Percentiles rank a stretch among this genome's conserved stretches.
These are phyloP conservation scores for Globisporangium paddicum DNA, from an alignment of 352 stramenopile genomes.

Conservation along the genomic window DNA sequence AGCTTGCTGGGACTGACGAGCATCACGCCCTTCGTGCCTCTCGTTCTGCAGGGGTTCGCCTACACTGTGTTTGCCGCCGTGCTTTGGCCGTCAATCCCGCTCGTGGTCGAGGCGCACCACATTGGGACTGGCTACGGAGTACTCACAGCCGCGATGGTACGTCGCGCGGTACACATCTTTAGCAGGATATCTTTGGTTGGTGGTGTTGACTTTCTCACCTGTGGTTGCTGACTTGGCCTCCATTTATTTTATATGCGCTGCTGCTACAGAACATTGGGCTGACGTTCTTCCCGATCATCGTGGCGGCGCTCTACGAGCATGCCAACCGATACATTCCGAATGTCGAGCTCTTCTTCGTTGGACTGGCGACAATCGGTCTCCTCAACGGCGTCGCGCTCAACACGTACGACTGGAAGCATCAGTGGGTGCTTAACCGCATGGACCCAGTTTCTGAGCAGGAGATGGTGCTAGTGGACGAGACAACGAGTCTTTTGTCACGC, in stretches of 20 bases:
- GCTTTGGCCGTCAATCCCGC: slow-evolving; percentile 65
- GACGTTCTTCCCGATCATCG: slow-evolving; percentile 52
- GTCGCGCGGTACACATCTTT: not conserved
- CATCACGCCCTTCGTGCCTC: slow-evolving; percentile 43
- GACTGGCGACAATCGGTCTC: slow-evolving; percentile 27
- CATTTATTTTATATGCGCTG: not conserved
- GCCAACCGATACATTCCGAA: slow-evolving; percentile 34
- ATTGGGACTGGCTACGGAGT: slow-evolving; percentile 18
- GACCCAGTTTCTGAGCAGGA: not conserved
- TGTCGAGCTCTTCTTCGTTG: slow-evolving; percentile 57
- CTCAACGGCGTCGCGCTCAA: slow-evolving; percentile 89
- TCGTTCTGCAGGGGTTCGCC: slow-evolving; percentile 72
- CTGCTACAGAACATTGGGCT: slow-evolving; percentile 50
- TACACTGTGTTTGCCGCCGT: slow-evolving; percentile 79
- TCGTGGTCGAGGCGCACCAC: slow-evolving; percentile 14
- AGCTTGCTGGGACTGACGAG: slow-evolving; percentile 56
- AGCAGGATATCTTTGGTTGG: slow-evolving; percentile 25
- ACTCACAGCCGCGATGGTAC: slow-evolving; percentile 13
- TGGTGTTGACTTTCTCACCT: not conserved
- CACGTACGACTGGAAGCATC: slow-evolving; percentile 25
- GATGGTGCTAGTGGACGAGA: slow-evolving; percentile 4
- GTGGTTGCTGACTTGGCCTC: not conserved
- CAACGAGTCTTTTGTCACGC: slow-evolving; percentile 1
- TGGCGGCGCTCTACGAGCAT: slow-evolving; percentile 42
- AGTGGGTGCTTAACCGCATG: slow-evolving; percentile 16